Evolutionary conservation across 2,329 filamentous ascomycete species (phyloP).

Genomic region (Capronia coronata): DNA sequence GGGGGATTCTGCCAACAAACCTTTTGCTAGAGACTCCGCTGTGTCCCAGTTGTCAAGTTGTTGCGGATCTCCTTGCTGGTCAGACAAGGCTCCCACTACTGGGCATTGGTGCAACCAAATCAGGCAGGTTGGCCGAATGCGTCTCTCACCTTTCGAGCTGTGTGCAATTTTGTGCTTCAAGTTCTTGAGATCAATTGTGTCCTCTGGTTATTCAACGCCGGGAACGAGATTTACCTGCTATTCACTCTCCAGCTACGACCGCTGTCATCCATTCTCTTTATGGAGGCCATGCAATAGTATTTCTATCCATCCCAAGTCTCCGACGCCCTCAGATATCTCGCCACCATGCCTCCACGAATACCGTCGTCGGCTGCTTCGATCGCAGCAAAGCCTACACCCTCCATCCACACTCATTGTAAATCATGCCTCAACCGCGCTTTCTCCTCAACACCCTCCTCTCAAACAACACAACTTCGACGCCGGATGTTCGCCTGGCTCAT

Average conservation of each 20-base stretch:
- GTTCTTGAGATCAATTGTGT: background rate
- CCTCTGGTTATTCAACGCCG: background rate
- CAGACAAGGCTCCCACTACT: too few relatives aligned
- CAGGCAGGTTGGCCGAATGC: background rate
- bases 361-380: constrained; percentile 15
- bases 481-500: constrained; percentile 56
- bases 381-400: constrained; percentile 12
- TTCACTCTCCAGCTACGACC: background rate
- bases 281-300: background rate
- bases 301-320: background rate
- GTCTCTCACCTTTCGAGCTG: background rate
- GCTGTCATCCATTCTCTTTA: background rate
- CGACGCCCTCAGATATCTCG: background rate
- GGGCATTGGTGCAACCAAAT: background rate
- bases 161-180: background rate
- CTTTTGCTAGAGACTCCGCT: too few relatives aligned
- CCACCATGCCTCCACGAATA: constrained; percentile 24
- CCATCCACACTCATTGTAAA: constrained; percentile 26
- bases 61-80: too few relatives aligned
- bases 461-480: constrained; percentile 49
- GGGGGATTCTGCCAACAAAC: too few relatives aligned
- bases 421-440: constrained; percentile 27
- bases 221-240: background rate
- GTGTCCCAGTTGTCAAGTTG: too few relatives aligned
- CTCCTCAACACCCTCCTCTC: constrained; percentile 26